A percentile compares a stretch with the other conserved stretches of the same genome.
These are phyloP conservation scores for Vigna hirtella DNA, from an alignment of 306 rosid genomes.

Conservation along the genomic window DNA sequence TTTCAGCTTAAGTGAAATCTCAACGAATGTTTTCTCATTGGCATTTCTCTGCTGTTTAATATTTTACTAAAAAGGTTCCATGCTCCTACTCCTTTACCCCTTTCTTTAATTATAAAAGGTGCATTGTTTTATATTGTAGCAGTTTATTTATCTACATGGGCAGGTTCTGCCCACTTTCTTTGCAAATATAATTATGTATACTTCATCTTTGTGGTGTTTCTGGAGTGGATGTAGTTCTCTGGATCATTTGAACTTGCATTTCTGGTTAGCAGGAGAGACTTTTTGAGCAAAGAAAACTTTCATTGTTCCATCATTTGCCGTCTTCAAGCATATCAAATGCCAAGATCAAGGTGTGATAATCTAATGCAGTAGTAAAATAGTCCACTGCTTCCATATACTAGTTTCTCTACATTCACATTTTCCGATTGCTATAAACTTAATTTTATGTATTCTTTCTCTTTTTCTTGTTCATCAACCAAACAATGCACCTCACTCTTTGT, in stretches of 20 bases:
- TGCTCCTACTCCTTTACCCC: conserved; percentile 22
- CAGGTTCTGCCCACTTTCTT: conserved; percentile 7
- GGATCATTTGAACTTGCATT: conserved; percentile 34
- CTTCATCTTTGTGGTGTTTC: conserved; percentile 23
- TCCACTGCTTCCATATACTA: neutral
- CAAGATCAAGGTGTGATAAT: conserved; percentile 78
- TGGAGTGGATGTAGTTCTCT: conserved; percentile 8
- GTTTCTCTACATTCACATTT: neutral
- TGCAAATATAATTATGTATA: neutral
- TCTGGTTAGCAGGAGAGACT: conserved; percentile 57
- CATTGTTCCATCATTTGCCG: conserved; percentile 42
- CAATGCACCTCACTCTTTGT: conserved; percentile 2
- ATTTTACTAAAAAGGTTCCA: neutral
- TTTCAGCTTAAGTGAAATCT: conserved; percentile 11
- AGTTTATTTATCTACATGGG: conserved; percentile 14
- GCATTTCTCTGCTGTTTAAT: conserved; percentile 1
- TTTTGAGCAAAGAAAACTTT: conserved; percentile 38
- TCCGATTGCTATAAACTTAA: neutral
- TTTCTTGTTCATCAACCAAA: conserved; percentile 7
- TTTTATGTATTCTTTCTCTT: neutral
- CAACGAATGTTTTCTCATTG: conserved; percentile 21
- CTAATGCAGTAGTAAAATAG: neutral
- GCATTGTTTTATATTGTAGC: conserved; percentile 7
- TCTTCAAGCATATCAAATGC: conserved; percentile 64
- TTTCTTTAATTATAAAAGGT: neutral